Conservation (phyloP, 176 grass and related monocot species). For the Triticum dicoccoides region DNA sequence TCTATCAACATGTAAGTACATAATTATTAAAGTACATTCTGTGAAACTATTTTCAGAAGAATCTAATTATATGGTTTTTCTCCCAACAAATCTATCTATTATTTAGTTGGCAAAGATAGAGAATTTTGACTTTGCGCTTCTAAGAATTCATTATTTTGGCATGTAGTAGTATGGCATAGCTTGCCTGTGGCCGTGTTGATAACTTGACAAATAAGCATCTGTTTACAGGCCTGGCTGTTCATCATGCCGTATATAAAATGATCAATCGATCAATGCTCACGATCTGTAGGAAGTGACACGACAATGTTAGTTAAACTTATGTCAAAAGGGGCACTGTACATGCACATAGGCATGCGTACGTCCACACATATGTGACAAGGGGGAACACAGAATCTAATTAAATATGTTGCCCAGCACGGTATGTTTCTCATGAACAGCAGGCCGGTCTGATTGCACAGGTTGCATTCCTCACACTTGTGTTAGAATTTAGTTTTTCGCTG, state of each 20-base stretch:
- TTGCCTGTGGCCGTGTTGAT: not conserved
- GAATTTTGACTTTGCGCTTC: not conserved
- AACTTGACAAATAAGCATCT: not conserved
- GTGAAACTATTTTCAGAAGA: not conserved
- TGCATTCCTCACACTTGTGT: not conserved
- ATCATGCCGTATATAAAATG: not conserved
- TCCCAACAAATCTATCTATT: too few species aligned
- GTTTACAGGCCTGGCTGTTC: not conserved
- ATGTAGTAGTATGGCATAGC: not conserved
- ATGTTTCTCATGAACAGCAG: not conserved
- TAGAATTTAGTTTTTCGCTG: not conserved
- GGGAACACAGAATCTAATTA: not conserved
- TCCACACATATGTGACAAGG: not conserved
- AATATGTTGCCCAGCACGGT: not conserved
- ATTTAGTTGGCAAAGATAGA: not conserved
- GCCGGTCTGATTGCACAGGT: not conserved
- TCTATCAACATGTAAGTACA: not conserved
- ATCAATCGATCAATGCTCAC: not conserved
- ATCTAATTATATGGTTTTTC: too few species aligned
- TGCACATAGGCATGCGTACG: not conserved
- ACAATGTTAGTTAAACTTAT: not conserved
- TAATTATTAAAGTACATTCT: not conserved
- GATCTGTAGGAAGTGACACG: not conserved
- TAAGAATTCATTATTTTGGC: not conserved
- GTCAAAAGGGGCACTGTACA: constrained; percentile 1